A percentile compares a stretch with the other conserved stretches of the same genome.
phyloP scores from a whole-genome alignment of 257 asterid species.

The Solanum ossicruentum region DNA sequence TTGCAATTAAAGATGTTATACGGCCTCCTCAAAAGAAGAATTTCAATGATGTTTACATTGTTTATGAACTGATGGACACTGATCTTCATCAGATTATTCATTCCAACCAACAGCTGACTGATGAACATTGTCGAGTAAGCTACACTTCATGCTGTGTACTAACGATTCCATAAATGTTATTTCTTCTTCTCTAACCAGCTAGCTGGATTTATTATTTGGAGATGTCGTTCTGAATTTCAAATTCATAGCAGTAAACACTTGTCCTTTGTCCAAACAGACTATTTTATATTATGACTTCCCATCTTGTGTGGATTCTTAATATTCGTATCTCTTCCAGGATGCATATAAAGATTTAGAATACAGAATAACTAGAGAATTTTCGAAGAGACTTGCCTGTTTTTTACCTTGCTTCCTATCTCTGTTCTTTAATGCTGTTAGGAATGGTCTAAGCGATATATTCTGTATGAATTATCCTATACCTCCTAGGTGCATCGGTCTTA shows the following conservation, averaged over 20 bases:
- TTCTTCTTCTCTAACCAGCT: neutral
- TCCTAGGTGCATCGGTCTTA: neutral
- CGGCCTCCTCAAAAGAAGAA: slow-evolving; percentile 12
- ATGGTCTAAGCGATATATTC: neutral
- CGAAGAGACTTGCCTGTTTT: neutral
- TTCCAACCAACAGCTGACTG: slow-evolving; percentile 12
- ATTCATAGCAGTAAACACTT: neutral
- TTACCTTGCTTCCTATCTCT: neutral
- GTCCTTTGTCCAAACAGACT: neutral
- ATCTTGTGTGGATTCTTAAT: neutral
- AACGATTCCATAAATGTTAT: neutral
- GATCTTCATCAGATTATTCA: slow-evolving; percentile 20
- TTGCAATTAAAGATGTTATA: slow-evolving; percentile 14
- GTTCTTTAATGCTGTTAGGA: neutral
- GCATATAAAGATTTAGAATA: neutral
- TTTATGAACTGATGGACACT: slow-evolving; percentile 18
- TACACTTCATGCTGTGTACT: neutral
- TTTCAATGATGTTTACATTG: slow-evolving; percentile 18
- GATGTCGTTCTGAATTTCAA: neutral
- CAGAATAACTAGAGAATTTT: neutral
- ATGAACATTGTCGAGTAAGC: slow-evolving; percentile 16
- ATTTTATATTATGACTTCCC: neutral
- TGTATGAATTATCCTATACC: neutral
- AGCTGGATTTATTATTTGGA: neutral
- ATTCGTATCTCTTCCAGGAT: neutral